These are phyloP conservation scores for Russula griseocarnosa DNA, from an alignment of 768 basidiomycete genomes.

Conservation along the genomic window DNA sequence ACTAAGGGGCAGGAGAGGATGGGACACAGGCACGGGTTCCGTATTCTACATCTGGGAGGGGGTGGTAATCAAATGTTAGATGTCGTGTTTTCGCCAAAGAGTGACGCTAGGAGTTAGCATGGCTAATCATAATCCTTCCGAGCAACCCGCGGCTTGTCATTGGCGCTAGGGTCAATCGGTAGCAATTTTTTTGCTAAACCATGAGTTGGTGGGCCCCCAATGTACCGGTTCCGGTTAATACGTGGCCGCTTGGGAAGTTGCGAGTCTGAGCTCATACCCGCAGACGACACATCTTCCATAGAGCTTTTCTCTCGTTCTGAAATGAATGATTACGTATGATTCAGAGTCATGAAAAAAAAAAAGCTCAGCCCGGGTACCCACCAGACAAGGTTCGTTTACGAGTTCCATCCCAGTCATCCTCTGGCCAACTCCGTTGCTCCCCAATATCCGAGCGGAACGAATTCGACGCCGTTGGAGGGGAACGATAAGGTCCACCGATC, in stretches of 20 bases:
- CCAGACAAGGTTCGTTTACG: constrained; percentile 70
- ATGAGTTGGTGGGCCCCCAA: constrained; percentile 31
- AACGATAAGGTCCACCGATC: constrained; percentile 56
- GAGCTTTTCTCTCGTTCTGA: constrained; percentile 64
- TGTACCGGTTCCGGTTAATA: constrained; percentile 53
- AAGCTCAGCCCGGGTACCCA: constrained; percentile 31
- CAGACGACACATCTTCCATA: constrained; percentile 35
- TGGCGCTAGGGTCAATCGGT: constrained; percentile 58
- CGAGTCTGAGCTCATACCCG: constrained; percentile 38
- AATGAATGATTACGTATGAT: constrained; percentile 12
- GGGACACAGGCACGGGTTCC: background rate
- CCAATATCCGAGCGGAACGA: constrained; percentile 23
- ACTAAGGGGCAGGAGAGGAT: background rate
- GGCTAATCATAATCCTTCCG: constrained; percentile 48
- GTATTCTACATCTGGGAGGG: constrained; percentile 19
- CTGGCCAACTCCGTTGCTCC: constrained; percentile 32
- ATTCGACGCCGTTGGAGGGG: constrained; percentile 31
- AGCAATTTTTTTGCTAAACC: constrained; percentile 56
- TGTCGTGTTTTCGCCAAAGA: background rate
- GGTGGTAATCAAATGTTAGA: constrained; percentile 7
- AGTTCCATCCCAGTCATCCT: constrained; percentile 60
- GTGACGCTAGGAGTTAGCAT: background rate
- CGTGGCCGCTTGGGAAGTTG: constrained; percentile 58
- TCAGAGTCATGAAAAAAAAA: background rate
- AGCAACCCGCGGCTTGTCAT: constrained; percentile 49